Percentiles rank a stretch among this genome's conserved stretches.
Evolutionary conservation across 371 early-diverging fungal genomes (phyloP).

Genomic region (Mucor mucedo): DNA sequence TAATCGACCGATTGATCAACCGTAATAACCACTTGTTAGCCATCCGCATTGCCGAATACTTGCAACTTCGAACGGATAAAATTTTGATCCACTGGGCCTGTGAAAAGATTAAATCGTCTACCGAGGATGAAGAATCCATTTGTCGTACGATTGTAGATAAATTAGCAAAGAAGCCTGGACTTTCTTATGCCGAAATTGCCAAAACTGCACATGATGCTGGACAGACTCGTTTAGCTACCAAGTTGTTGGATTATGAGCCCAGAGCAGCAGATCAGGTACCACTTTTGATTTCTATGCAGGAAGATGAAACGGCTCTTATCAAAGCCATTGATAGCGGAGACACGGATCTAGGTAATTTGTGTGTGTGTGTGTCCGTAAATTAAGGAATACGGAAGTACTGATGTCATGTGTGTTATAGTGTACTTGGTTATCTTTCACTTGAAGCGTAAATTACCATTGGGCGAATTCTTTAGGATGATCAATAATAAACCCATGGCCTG

Average conservation of each 20-base stretch:
- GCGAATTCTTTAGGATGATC: slow-evolving; percentile 90
- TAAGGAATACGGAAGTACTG: too few species aligned
- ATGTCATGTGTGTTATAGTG: slow-evolving; percentile 48
- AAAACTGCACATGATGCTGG: slow-evolving; percentile 90
- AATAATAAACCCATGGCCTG: slow-evolving; percentile 84
- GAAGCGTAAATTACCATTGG: slow-evolving; percentile 80
- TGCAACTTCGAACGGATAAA: slow-evolving; percentile 78
- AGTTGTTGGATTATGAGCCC: slow-evolving; percentile 93
- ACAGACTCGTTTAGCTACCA: slow-evolving; percentile 86
- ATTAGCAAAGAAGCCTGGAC: slow-evolving; percentile 69
- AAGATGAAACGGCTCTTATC: slow-evolving; percentile 84
- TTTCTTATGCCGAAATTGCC: slow-evolving; percentile 92
- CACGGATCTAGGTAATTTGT: slow-evolving; percentile 79
- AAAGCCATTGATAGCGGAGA: slow-evolving; percentile 96
- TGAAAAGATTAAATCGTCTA: slow-evolving; percentile 86
- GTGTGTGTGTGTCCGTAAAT: neutral
- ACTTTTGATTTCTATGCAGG: slow-evolving; percentile 89
- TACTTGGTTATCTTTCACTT: slow-evolving; percentile 89
- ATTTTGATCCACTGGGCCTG: slow-evolving; percentile 97
- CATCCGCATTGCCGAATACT: slow-evolving; percentile 81
- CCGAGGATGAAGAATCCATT: slow-evolving; percentile 86
- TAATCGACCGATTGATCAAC: slow-evolving; percentile 82
- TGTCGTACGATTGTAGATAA: slow-evolving; percentile 82
- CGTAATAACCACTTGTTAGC: slow-evolving; percentile 89
- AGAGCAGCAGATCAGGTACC: slow-evolving; percentile 94